Evolutionary conservation across 2,329 filamentous ascomycete genomes (phyloP), one percentile per base, ranked within the genome.

Genomic region (Emergomyces orientalis): DNA sequence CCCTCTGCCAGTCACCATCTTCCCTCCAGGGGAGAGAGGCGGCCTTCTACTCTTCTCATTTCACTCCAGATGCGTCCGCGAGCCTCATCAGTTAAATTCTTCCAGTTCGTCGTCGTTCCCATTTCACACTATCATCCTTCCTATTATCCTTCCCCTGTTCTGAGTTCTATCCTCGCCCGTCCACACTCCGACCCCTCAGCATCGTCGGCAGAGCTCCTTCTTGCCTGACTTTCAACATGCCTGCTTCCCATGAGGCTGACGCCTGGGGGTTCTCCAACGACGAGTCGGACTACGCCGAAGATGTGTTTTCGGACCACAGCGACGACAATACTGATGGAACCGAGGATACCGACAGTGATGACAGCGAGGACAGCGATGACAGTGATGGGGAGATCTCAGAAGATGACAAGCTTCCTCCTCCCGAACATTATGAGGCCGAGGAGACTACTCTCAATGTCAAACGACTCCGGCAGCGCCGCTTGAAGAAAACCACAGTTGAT

Each of bases 261-360:
- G 8, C 4, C 5, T 37, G 9, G 2, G 34, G 11, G 55, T n/a
- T 39, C 52, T 56, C 52, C 34, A 30, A 41, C 55, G 19, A 41
- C 19, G 32, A 17, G n/a, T 27, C n/a, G 17, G 34, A 43, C 22
- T 58, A 58, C 55, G 14, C 34, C 6, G 55, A 58, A 11, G 55
- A 58, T 45, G n/a, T 58, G 25, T 58, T 58, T 58, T 58, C 34
- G 25, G 55, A 43, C n/a, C 8, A 43, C 34, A 58, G 55, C n/a
- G 9, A 14, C 25, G 11, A 27, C 13, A 14, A 51, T 27, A 51
- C 11, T 27, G 47, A 51, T 4, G 25, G 4, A 4, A 17, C 22
- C 1, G 11, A 14, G 17, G 17, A n/a, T 2, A n/a, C 19, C 1
- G 22, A 51, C 25, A 51, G 22, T 2, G 9, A 51, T 14, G 47